A percentile compares a stretch with the other conserved stretches of the same genome.
phyloP scores from a whole-genome alignment of 2,329 filamentous ascomycete species.

The Trichoderma brevicompactum region DNA sequence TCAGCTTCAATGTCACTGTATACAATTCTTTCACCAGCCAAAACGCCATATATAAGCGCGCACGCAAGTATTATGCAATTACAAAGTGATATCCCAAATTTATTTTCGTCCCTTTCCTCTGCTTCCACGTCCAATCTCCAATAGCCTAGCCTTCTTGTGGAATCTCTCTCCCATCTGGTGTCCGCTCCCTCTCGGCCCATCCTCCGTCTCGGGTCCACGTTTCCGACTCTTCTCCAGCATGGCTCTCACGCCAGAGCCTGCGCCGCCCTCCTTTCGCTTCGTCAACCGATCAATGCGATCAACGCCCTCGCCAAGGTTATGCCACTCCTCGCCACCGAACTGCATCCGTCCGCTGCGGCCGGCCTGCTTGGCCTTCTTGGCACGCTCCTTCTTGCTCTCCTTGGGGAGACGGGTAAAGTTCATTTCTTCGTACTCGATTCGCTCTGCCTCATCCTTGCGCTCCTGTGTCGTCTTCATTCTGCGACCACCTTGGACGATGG shows the following conservation, averaged over 20 bases:
- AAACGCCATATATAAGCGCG: slow-evolving; percentile 1
- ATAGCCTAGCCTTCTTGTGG: slow-evolving; percentile 67
- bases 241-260: slow-evolving; percentile 59
- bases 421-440: slow-evolving; percentile 84
- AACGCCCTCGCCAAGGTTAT: slow-evolving; percentile 79
- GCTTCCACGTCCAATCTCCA: slow-evolving; percentile 53
- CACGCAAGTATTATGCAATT: neutral
- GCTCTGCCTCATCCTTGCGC: slow-evolving; percentile 76
- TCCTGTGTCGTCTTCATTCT: slow-evolving; percentile 78
- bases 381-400: slow-evolving; percentile 83
- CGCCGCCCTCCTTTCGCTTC: slow-evolving; percentile 63
- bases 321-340: slow-evolving; percentile 92
- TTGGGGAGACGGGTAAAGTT: slow-evolving; percentile 89
- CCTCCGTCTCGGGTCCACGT: slow-evolving; percentile 68
- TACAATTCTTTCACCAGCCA: slow-evolving; percentile 11
- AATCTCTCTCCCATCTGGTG: slow-evolving; percentile 73
- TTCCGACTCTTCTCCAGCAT: slow-evolving; percentile 86
- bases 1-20: neutral
- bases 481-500: slow-evolving; percentile 78
- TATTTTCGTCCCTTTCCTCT: slow-evolving; percentile 48
- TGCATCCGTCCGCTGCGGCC: slow-evolving; percentile 62
- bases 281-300: slow-evolving; percentile 87
- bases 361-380: slow-evolving; percentile 63
- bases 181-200: slow-evolving; percentile 70
- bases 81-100: neutral